Base-by-base conservation (phyloP, 495 filamentous ascomycete species). In the Aspergillus cavernicola region DNA sequence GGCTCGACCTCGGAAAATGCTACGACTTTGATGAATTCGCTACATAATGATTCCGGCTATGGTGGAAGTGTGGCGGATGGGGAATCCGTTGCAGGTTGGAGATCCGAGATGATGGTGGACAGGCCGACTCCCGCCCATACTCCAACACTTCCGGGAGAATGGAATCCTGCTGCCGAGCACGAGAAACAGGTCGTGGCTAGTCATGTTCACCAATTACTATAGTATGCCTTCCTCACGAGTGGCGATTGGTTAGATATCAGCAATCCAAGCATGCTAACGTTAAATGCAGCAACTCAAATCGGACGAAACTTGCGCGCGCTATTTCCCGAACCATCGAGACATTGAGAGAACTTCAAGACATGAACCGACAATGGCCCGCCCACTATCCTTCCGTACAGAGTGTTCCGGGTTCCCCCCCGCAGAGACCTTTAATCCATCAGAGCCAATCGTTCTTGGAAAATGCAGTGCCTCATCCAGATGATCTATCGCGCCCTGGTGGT, bases 31-130 rank as follows among this genome's bases (percentile, higher is more conserved):
- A 76, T 86, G 75, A 67, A 81, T 65, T 74, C 84, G 37, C 64
- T 95, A 26, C 88, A 96, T 50, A 74, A 85, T 41, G 93, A 97
- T 62, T 96, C 91, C 16, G 93, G 93, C 12, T 97, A 97, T 63
- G 92, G 89, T 52, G 82, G 76, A 8, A 76, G 73, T 37, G 62
- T 67, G 31, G 54, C 73, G 39, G 80, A 72, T 33, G 75, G 68
- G 41, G 77, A 81, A 52, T 68, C 59, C 26, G 66, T 61, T 28
- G 60, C 57, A 16, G 56, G 58, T 40, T 84, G 81, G 79, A 76
- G 83, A 64, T 75, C 83, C 13, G 80, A 80, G 26, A 62, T 90
- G 60, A 76, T 85, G 52, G 77, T 82, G 63, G 87, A 92, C 70
- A 77, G 81, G 63, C 82, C 79, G 46, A 83, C 81, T n/a, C 79